Evolutionary conservation across 1,284 basidiomycete genomes (phyloP), one percentile per base, ranked within the genome.

Genomic region (Xerocomus minutiporus): DNA sequence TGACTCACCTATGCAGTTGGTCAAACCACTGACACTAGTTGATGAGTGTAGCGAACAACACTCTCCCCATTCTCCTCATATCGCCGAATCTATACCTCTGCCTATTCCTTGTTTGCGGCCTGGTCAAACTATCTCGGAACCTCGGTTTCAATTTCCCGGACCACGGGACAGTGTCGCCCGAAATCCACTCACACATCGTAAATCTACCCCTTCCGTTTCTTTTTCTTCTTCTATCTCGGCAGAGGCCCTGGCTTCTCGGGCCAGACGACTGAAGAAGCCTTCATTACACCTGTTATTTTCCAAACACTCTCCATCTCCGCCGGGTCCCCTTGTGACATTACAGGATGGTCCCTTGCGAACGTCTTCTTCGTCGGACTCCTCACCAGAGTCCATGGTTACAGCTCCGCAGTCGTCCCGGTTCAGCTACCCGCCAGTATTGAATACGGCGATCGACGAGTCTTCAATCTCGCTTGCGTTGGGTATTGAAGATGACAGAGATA

Each of bases 261-360:
- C 66, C 17, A 68, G 51, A 53, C 71, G 79, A 58, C 43, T 74
- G 52, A 82, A 80, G 65, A 81, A 78, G 55, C 79, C 80, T 2
- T 82, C 81, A 4, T 61, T 82, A 52, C 77, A 77, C 51, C 62
- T 80, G 15, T 63, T 83, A 25, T 80, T 82, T 61, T 72, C 77
- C 25, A 82, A 78, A 64, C 73, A 73, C 41, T 75, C 78, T 12
- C 63, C 70, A 1, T 75, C 76, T 17, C 57, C 75, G 5, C 20
- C 50, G n/a, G 34, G 51, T n/a, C 38, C 55, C 4, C 29, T 44
- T 36, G 40, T 31, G 6, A 38, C 38, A 34, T 45, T 40, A 8
- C 57, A 52, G 31, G 62, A 65, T 17, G 40, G 45, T 52, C 45
- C 39, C 36, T 34, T 61, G 28, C 52, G 55, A 35, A 41, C 57